phyloP scores from a whole-genome alignment of 257 asterid genomes.

The Scutellaria baicalensis region DNA sequence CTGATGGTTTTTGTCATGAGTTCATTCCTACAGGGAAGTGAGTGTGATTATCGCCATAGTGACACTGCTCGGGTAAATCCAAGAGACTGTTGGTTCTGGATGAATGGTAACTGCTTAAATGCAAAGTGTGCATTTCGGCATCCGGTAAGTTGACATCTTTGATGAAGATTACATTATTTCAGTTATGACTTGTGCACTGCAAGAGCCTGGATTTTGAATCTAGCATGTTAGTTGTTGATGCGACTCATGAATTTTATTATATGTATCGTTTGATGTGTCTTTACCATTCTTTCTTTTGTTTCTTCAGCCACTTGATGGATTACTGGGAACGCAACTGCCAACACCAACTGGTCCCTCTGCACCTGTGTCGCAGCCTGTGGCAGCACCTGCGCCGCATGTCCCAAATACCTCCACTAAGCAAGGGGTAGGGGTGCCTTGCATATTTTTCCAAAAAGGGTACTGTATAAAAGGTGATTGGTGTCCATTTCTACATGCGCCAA shows the following conservation, averaged over 20 bases:
- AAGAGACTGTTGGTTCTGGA: slow-evolving; percentile 85
- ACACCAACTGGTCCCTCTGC: slow-evolving; percentile 40
- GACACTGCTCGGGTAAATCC: slow-evolving; percentile 80
- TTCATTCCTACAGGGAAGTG: slow-evolving; percentile 54
- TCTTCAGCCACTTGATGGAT: slow-evolving; percentile 80
- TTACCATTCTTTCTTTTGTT: background rate
- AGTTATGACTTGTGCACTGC: background rate
- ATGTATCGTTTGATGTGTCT: background rate
- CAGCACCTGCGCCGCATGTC: slow-evolving; percentile 29
- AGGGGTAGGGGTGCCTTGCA: slow-evolving; percentile 61
- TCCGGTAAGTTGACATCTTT: slow-evolving; percentile 55
- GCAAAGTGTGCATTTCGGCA: slow-evolving; percentile 79
- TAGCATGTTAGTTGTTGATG: background rate
- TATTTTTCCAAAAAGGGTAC: slow-evolving; percentile 70
- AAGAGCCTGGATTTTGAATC: background rate
- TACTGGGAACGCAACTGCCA: slow-evolving; percentile 50
- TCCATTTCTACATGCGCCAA: slow-evolving; percentile 62
- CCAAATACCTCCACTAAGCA: slow-evolving; percentile 48
- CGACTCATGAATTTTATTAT: background rate
- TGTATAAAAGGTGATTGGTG: slow-evolving; percentile 91
- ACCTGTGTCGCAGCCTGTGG: slow-evolving; percentile 34
- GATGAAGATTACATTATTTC: background rate
- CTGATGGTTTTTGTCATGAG: background rate
- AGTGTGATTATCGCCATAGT: slow-evolving; percentile 91
- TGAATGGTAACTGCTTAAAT: slow-evolving; percentile 79